Evolutionary conservation across 306 rosid species (phyloP).

Genomic region (Inga leiocalycina): DNA sequence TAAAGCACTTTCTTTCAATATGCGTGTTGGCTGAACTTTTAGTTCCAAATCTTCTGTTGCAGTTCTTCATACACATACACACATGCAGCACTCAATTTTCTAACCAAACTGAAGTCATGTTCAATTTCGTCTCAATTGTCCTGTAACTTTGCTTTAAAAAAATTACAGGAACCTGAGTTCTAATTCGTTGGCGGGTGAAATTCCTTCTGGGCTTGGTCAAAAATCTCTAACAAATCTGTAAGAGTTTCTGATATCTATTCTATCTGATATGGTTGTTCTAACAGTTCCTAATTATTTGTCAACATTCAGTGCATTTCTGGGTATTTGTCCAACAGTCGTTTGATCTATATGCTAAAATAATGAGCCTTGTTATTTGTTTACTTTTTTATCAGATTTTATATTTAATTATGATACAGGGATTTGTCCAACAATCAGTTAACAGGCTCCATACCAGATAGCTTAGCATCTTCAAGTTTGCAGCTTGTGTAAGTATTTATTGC

Average conservation of each 20-base stretch:
- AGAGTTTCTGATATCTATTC: constrained; percentile 43
- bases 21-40: constrained; percentile 28
- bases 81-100: constrained; percentile 16
- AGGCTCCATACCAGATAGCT: constrained; percentile 80
- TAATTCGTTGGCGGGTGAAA: constrained; percentile 68
- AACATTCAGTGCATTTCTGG: background rate
- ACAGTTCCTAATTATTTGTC: background rate
- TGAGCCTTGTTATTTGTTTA: constrained; percentile 4
- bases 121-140: constrained; percentile 15
- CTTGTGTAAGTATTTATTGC: constrained; percentile 72
- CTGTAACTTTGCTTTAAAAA: constrained; percentile 26
- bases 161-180: constrained; percentile 81
- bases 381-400: constrained; percentile 14
- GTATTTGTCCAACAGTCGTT: background rate
- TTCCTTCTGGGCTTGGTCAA: constrained; percentile 81
- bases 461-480: constrained; percentile 66
- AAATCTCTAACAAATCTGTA: constrained; percentile 70
- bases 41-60: constrained; percentile 6
- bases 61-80: background rate
- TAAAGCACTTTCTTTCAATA: background rate
- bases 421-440: constrained; percentile 76
- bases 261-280: constrained; percentile 14
- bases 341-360: background rate
- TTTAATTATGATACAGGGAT: constrained; percentile 63
- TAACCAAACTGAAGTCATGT: background rate